Conservation (phyloP, 2,329 filamentous ascomycete genomes). For the Aureobasidium sp. region DNA sequence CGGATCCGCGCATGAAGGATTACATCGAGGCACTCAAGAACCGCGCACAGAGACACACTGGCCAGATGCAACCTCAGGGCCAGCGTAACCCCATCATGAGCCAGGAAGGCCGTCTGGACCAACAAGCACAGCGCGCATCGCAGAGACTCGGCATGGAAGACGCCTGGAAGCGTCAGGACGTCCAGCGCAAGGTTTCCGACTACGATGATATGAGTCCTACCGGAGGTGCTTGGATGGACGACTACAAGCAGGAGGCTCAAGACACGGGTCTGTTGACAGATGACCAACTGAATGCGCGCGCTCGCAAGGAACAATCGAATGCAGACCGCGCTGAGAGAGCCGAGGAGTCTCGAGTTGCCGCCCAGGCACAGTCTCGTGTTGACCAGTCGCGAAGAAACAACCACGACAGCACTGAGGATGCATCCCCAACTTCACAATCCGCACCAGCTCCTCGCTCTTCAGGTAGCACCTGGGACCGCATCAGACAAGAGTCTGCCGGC, state of each 20-base stretch:
- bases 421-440: neutral
- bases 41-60: conserved; percentile 19
- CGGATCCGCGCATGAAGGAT: conserved; percentile 33
- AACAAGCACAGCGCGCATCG: conserved; percentile 12
- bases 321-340: conserved; percentile 3
- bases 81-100: conserved; percentile 13
- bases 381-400: conserved; percentile 15
- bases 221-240: conserved; percentile 24
- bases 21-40: conserved; percentile 30
- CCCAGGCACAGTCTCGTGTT: neutral
- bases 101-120: conserved; percentile 13
- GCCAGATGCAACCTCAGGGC: conserved; percentile 1
- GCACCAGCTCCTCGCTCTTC: neutral
- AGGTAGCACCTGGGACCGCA: conserved; percentile 37
- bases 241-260: conserved; percentile 22
- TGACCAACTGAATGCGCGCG: conserved; percentile 19
- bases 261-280: conserved; percentile 26
- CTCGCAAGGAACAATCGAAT: conserved; percentile 14
- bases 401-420: neutral
- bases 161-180: conserved; percentile 4
- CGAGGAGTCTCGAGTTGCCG: neutral
- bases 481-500: conserved; percentile 24
- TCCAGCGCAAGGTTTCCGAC: conserved; percentile 9
- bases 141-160: conserved; percentile 1
- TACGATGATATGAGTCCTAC: conserved; percentile 35